Evolutionary conservation across 495 filamentous ascomycete genomes (phyloP).

Genomic region (Penicillium tannophilum): DNA sequence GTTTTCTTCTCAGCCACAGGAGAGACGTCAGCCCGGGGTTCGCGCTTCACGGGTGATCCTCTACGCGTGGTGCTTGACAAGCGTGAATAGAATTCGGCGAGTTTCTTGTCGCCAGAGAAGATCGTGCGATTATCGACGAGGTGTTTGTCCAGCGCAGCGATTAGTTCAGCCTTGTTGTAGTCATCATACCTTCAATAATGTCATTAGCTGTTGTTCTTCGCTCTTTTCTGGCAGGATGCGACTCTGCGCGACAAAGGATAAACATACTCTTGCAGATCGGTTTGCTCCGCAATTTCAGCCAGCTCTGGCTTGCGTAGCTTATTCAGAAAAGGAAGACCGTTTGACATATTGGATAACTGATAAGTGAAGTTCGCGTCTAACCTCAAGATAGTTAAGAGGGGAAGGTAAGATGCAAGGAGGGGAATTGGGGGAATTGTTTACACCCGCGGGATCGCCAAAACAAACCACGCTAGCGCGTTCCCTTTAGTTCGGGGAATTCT

Average conservation of each 20-base stretch:
- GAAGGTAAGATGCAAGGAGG: slow-evolving; percentile 29
- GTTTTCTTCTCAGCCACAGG: slow-evolving; percentile 35
- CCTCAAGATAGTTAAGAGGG: slow-evolving; percentile 17
- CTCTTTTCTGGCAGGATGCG: slow-evolving; percentile 1
- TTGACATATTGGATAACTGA: slow-evolving; percentile 50
- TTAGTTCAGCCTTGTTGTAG: slow-evolving; percentile 80
- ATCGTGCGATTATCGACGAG: slow-evolving; percentile 65
- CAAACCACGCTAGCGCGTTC: slow-evolving; percentile 36
- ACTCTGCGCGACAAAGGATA: slow-evolving; percentile 14
- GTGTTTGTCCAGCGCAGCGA: slow-evolving; percentile 71
- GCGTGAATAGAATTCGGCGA: slow-evolving; percentile 77
- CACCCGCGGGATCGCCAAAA: slow-evolving; percentile 35
- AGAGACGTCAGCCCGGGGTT: slow-evolving; percentile 37
- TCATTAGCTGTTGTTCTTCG: slow-evolving; percentile 17
- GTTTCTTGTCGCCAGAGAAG: slow-evolving; percentile 61
- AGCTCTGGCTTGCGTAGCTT: slow-evolving; percentile 85
- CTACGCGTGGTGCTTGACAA: slow-evolving; percentile 48
- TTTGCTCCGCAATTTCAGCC: slow-evolving; percentile 68
- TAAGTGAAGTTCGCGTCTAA: slow-evolving; percentile 12
- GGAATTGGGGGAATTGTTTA: slow-evolving; percentile 32
- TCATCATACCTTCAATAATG: slow-evolving; percentile 60
- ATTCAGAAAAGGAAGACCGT: slow-evolving; percentile 69
- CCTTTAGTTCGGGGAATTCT: not conserved
- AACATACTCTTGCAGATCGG: slow-evolving; percentile 73
- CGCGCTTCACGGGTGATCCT: slow-evolving; percentile 76